Evolutionary conservation across 345 rosid species (phyloP), one percentile per base, ranked within the genome.

Genomic region (Noccaea bulbosa): DNA sequence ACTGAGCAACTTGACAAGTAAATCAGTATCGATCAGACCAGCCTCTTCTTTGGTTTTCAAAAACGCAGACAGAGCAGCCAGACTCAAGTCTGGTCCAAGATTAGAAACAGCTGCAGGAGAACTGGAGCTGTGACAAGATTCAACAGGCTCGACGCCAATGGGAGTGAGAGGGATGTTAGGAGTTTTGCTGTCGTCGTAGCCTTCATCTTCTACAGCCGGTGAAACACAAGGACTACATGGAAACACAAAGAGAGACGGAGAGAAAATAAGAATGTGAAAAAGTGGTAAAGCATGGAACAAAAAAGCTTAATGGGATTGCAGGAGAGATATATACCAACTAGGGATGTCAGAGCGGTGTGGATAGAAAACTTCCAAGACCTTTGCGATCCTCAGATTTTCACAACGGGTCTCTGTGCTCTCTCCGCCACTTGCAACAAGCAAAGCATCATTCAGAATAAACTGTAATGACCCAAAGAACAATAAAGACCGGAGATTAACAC

Each of bases 401-500:
- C 66, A 46, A 53, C 6, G 62, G 1, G 45, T 62, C 57, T 86
- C 87, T 10, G 57, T 27, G 60, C 96, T 90, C 56, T 84, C 85
- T 77, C 74, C 90, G 49, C 89, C 89, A 51, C 81, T 74, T 1
- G 52, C 83, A 15, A 86, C 86, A 4, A 15, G 67, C 86, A 84
- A 80, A 60, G 53, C 33, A 1, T 39, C 49, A 37, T 20, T 48
- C 63, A 84, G 1, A 20, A 56, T 34, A 51, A 79, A 70, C 96
- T 89, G 82, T 74, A 65, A 60, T 5, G 9, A 62, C 7, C 27
- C 5, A 14, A 22, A 30, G 5, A 66, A 5, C 12, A 6, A 5
- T 0, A 43, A 20, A 20, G 22, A 20, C 22, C 22, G 22, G 20
- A 30, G 39, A 20, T 12, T 37, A 7, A 64, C 17, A 27, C 2